Evolutionary conservation across 371 early-diverging fungal genomes (phyloP).

Genomic region (Haplosporangium sp.): DNA sequence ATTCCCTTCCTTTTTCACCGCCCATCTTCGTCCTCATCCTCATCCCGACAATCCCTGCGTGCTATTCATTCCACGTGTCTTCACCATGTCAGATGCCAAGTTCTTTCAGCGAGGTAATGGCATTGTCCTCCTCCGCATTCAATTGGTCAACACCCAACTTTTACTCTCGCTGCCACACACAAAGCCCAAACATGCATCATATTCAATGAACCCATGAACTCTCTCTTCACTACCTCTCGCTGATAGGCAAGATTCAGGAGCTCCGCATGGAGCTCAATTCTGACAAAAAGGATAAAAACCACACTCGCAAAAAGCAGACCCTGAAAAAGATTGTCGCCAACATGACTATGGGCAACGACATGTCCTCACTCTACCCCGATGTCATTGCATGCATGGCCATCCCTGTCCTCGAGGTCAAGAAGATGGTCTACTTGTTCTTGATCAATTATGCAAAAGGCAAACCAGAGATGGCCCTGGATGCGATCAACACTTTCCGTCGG

Average conservation of each 20-base stretch:
- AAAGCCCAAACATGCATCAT: too few species aligned
- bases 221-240: background rate
- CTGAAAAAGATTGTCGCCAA: slow-evolving; percentile 95
- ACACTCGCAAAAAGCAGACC: slow-evolving; percentile 87
- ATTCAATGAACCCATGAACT: too few species aligned
- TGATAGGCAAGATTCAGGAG: slow-evolving; percentile 93
- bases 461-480: slow-evolving; percentile 90
- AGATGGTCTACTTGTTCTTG: slow-evolving; percentile 91
- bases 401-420: slow-evolving; percentile 96
- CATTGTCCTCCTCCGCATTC: background rate
- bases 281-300: slow-evolving; percentile 91
- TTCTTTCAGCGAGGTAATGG: slow-evolving; percentile 82
- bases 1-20: background rate
- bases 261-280: slow-evolving; percentile 90
- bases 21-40: background rate
- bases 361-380: slow-evolving; percentile 90
- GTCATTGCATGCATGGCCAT: slow-evolving; percentile 99
- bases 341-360: slow-evolving; percentile 92
- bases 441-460: slow-evolving; percentile 86
- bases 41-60: background rate
- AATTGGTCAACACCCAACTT: background rate
- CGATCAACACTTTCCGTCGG: slow-evolving; percentile 78
- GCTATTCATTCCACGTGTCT: background rate
- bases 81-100: slow-evolving; percentile 79
- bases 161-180: background rate